These are phyloP conservation scores for Cryptomeria japonica DNA, from an alignment of 75 land plant genomes.

Conservation along the genomic window DNA sequence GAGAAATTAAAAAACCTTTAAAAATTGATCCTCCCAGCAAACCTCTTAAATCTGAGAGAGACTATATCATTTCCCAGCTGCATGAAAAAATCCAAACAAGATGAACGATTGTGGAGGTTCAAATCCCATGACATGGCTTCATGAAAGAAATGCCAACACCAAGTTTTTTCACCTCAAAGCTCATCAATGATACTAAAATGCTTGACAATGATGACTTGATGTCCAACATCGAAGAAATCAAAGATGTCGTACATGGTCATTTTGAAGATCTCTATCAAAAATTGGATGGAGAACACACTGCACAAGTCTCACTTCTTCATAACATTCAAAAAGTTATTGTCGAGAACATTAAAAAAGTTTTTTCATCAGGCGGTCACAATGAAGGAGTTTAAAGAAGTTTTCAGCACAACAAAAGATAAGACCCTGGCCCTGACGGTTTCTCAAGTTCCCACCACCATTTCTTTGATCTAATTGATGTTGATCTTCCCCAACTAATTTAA, in stretches of 20 bases:
- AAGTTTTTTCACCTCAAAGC: not conserved
- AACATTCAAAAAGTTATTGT: not conserved
- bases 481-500: not conserved
- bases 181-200: not conserved
- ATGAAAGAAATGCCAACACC: not conserved
- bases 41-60: not conserved
- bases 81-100: not conserved
- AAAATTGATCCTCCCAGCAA: not conserved
- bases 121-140: not conserved
- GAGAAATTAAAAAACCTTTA: not conserved
- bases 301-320: not conserved
- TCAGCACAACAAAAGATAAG: not conserved
- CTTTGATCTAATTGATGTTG: not conserved
- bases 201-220: not conserved
- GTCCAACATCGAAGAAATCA: not conserved
- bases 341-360: not conserved
- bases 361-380: no score
- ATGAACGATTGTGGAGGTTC: not conserved
- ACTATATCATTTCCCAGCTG: not conserved
- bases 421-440: not conserved
- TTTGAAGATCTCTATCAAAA: not conserved
- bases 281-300: not conserved
- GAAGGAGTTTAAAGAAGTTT: not conserved
- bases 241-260: not conserved
- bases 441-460: not conserved